Evolutionary conservation across 805 yeast species (phyloP), one percentile per base, ranked within the genome.

Genomic region (Cyberlindnera petersonii): DNA sequence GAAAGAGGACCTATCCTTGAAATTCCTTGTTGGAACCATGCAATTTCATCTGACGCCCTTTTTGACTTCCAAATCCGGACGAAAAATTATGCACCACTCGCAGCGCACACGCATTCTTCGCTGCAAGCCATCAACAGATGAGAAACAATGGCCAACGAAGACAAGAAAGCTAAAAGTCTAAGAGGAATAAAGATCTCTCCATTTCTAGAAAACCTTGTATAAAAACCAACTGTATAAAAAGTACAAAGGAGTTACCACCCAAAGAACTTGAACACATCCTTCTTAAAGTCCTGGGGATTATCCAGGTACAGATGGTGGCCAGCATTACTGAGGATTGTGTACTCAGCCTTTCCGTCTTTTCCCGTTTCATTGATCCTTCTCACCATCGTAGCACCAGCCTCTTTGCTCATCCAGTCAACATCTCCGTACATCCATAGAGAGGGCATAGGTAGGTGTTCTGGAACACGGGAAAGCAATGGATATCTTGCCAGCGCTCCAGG

Each of bases 221-320:
- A 9, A 14, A 6, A 26, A 10, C 15, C 15, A 9, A n/a, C 14
- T 26, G 8, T 26, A 9, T 6, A n/a, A 10, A 7, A n/a, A 8
- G 7, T 9, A 26, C 33, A 8, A 7, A 13, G 7, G 18, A 7
- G 10, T 42, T 31, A 48, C 64, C 65, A 60, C 0, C 47, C 53
- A 20, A 63, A 40, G 45, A 58, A 61, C 15, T 42, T 37, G 31
- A 42, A 52, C 1, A 80, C 60, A 39, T 72, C 33, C 4, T 48
- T 44, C 50, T 80, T 77, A 54, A 82, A 82, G 28, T 53, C 67
- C 5, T 44, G 44, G 9, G 68, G 64, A 46, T 79, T 79, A 50
- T 82, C 89, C 33, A 82, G 61, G 49, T 79, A 82, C 10, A 82
- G 50, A 50, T 82, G 87, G 52, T 82, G 89, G 1, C 88, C 88